Evolutionary conservation across 1,139 yeast genomes (phyloP), one percentile per base, ranked within the genome.

Genomic region (Yamadazyma trypodendri): DNA sequence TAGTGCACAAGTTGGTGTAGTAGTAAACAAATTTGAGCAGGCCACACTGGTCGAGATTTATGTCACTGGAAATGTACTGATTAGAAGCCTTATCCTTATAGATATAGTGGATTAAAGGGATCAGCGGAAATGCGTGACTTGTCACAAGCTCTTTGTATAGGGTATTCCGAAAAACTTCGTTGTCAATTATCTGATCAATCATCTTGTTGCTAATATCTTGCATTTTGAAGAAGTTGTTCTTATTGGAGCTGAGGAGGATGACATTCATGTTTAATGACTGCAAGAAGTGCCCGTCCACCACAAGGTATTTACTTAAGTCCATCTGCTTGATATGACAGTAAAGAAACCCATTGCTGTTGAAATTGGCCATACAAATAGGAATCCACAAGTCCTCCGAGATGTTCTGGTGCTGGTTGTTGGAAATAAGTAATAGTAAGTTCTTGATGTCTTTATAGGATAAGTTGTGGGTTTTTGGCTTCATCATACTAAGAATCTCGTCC

Each of bases 331-430:
- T 84, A 54, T 84, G 87, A 2, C 88, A 80, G 55, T 92, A 86
- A 7, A 92, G 63, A 51, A 89, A 94, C 11, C 98, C 98, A 45
- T 81, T 80, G 3, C 87, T 67, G 55, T 92, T 92, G 65, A 92
- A 92, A 48, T 85, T 79, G 0, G 98, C 96, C 59, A 92, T 72
- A 56, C 98, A 92, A 2, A 92, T 70, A 0, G 98, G 98, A 11
- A 88, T 77, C 97, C 97, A 92, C 44, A 88, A 77, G 51, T 90
- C 96, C 48, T 85, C 92, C 15, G 57, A 45, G 2, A 48, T 41
- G 24, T 45, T 43, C 14, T 38, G 35, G 36, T 46, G 43, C 22
- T 42, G 43, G 14, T 50, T 53, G 11, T 47, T 51, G 20, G 60
- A 49, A 4, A 68, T 54, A 31, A 63, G 56, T 9, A 63, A 49